These are phyloP conservation scores for Pythium plurisporium DNA, from an alignment of 352 stramenopile genomes.

Conservation along the genomic window DNA sequence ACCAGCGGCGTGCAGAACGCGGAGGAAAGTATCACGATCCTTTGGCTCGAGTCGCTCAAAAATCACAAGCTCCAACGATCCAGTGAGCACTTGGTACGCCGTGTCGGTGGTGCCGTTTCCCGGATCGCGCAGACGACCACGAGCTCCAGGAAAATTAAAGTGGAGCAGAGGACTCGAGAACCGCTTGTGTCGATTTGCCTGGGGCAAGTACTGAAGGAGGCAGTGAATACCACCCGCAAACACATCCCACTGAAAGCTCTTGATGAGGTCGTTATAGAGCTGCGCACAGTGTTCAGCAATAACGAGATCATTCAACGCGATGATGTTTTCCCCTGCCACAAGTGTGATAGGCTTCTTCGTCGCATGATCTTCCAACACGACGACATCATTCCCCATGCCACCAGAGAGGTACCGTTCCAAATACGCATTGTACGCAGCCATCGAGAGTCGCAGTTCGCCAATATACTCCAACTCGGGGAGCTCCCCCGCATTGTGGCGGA, in stretches of 20 bases:
- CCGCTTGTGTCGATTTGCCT: conserved; percentile 51
- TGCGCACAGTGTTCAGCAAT: conserved; percentile 65
- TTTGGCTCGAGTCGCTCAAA: conserved; percentile 74
- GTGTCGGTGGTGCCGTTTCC: conserved; percentile 80
- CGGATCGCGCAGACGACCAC: conserved; percentile 52
- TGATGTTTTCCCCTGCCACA: conserved; percentile 66
- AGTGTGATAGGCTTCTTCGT: conserved; percentile 70
- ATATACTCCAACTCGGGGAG: conserved; percentile 64
- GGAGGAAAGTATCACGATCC: conserved; percentile 53
- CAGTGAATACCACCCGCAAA: conserved; percentile 81
- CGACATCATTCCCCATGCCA: conserved; percentile 43
- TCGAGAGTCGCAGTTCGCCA: conserved; percentile 60
- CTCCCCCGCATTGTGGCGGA: conserved; percentile 42
- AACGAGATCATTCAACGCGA: conserved; percentile 64
- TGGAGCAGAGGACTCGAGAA: conserved; percentile 69
- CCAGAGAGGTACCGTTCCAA: conserved; percentile 69
- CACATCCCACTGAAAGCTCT: conserved; percentile 81
- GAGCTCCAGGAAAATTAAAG: conserved; percentile 71
- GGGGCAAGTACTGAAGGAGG: conserved; percentile 73
- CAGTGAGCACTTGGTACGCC: conserved; percentile 71
- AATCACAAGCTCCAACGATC: conserved; percentile 79
- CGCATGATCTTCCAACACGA: conserved; percentile 61
- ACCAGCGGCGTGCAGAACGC: conserved; percentile 51
- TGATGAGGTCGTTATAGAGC: conserved; percentile 75
- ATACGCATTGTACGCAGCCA: conserved; percentile 73